A percentile compares a stretch with the other conserved stretches of the same genome.
Conservation (phyloP, 1,284 basidiomycete genomes). For the Polyporus tsugae region DNA sequence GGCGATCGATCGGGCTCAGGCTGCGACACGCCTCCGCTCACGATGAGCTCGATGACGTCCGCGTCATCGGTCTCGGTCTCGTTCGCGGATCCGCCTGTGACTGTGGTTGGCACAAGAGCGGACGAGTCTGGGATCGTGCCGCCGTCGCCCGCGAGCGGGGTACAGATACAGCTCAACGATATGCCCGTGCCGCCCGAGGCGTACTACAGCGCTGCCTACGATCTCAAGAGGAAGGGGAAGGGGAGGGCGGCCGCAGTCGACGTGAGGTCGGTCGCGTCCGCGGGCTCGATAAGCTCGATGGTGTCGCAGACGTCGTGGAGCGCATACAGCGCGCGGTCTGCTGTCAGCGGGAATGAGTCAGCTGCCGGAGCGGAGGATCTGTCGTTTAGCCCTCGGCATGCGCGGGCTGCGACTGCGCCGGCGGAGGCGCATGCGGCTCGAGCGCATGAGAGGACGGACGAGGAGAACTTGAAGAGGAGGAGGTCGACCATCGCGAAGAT, state of each 20-base stretch:
- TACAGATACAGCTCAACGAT: slow-evolving; percentile 33
- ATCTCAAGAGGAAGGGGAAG: not conserved
- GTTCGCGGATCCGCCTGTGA: slow-evolving; percentile 14
- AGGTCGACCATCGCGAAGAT: slow-evolving; percentile 25
- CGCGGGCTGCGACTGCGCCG: slow-evolving; percentile 19
- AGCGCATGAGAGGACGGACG: not conserved
- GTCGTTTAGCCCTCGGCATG: not conserved
- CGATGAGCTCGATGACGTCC: slow-evolving; percentile 30
- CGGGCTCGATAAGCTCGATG: slow-evolving; percentile 7
- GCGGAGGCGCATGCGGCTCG: not conserved
- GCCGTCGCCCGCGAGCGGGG: slow-evolving; percentile 1
- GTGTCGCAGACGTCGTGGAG: slow-evolving; percentile 6
- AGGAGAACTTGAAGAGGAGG: slow-evolving; percentile 11
- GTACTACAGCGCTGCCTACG: not conserved
- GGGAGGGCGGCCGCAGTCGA: slow-evolving; percentile 11
- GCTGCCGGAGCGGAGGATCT: not conserved
- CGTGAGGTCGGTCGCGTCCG: not conserved
- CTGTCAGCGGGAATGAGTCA: not conserved
- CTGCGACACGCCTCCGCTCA: slow-evolving; percentile 33
- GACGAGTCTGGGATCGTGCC: slow-evolving; percentile 10
- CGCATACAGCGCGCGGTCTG: slow-evolving; percentile 6
- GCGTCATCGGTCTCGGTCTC: slow-evolving; percentile 24
- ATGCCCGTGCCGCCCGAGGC: slow-evolving; percentile 24
- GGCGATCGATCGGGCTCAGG: slow-evolving; percentile 12
- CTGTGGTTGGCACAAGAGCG: not conserved